Conservation (phyloP, 2,329 filamentous ascomycete species). For the Neopestalotiopsis sp. region DNA sequence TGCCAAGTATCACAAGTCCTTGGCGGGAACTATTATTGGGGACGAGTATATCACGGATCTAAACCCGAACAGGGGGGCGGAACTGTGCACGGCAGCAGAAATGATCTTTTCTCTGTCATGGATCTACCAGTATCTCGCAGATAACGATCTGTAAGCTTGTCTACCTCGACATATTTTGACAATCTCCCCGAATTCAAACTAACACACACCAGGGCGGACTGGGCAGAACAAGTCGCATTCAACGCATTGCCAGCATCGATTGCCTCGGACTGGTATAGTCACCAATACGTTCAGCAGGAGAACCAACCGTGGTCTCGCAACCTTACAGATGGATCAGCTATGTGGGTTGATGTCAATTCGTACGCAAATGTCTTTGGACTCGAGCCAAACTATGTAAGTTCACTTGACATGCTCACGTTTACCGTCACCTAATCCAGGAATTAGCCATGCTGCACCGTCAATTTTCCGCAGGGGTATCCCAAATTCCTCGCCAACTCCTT, state of each 20-base stretch:
- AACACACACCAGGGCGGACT: conserved; percentile 46
- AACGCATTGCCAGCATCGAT: conserved; percentile 57
- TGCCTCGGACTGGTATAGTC: conserved; percentile 59
- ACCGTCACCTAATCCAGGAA: neutral
- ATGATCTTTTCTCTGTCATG: conserved; percentile 37
- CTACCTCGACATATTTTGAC: no score
- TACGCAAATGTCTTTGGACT: conserved; percentile 55
- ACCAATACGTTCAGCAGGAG: conserved; percentile 57
- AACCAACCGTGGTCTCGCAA: conserved; percentile 58
- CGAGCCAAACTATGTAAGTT: conserved; percentile 50
- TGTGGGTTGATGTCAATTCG: conserved; percentile 53
- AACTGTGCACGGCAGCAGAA: conserved; percentile 39
- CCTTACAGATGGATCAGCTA: conserved; percentile 35
- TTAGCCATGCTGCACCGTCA: conserved; percentile 61
- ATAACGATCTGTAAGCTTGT: conserved; percentile 26
- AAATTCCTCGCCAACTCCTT: conserved; percentile 60
- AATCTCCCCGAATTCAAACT: no score
- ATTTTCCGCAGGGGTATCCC: conserved; percentile 61
- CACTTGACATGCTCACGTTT: neutral
- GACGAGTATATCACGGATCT: conserved; percentile 46
- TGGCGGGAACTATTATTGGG: conserved; percentile 47
- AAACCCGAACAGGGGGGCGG: conserved; percentile 40
- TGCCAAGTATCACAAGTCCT: conserved; percentile 44
- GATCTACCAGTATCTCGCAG: conserved; percentile 32
- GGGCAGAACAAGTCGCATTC: conserved; percentile 54